Evolutionary conservation across 2,329 filamentous ascomycete species (phyloP).

Genomic region (Aspergillus sp.): DNA sequence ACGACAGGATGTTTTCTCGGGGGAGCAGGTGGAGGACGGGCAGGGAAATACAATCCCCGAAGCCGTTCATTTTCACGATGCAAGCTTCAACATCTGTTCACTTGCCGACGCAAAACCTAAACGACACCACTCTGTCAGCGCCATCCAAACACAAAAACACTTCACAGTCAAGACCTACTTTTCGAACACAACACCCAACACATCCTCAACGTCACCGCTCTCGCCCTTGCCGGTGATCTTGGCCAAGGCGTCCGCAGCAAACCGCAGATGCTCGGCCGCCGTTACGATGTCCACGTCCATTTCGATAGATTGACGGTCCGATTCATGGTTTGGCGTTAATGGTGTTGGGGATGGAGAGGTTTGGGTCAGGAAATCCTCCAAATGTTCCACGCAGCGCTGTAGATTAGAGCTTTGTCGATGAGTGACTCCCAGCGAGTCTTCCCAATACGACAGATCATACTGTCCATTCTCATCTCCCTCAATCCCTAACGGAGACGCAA

Average conservation of each 20-base stretch:
- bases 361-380: constrained; percentile 70
- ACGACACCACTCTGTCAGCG: constrained; percentile 12
- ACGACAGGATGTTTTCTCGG: neutral
- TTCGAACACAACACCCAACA: constrained; percentile 94
- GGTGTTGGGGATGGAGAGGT: constrained; percentile 32
- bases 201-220: constrained; percentile 87
- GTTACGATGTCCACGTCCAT: constrained; percentile 72
- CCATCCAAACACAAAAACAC: constrained; percentile 4
- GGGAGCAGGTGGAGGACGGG: neutral
- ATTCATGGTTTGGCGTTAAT: constrained; percentile 14
- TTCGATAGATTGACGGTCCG: constrained; percentile 14
- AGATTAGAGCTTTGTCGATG: constrained; percentile 84
- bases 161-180: constrained; percentile 61
- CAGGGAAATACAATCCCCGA: neutral
- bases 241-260: constrained; percentile 75
- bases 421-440: constrained; percentile 85
- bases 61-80: no score
- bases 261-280: constrained; percentile 82
- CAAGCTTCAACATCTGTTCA: constrained; percentile 2
- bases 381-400: constrained; percentile 65
- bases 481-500: constrained; percentile 37
- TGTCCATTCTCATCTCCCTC: constrained; percentile 34
- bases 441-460: constrained; percentile 64
- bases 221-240: constrained; percentile 85
- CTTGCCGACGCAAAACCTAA: constrained; percentile 52